phyloP scores from a whole-genome alignment of 2,329 filamentous ascomycete species.

The Byssothecium circinans region DNA sequence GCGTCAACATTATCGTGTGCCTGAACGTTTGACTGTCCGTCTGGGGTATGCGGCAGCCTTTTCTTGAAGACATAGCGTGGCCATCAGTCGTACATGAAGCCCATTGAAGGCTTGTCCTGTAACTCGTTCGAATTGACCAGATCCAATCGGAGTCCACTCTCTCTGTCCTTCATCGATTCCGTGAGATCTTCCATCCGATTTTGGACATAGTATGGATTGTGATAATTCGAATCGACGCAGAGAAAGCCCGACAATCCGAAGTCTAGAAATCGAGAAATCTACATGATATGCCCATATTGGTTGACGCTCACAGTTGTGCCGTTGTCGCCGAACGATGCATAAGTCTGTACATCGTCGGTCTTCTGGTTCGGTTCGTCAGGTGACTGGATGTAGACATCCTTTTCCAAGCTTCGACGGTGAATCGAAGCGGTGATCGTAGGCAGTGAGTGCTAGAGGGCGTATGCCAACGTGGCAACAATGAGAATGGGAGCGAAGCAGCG shows the following conservation, averaged over 20 bases:
- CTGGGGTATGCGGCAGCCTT: not conserved
- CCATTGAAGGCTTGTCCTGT: not conserved
- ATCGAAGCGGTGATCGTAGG: too few species aligned
- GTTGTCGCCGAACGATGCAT: constrained; percentile 6
- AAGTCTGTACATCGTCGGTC: too few species aligned
- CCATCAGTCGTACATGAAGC: constrained; percentile 7
- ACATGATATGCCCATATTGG: constrained; percentile 2
- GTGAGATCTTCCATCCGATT: not conserved
- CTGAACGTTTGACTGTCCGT: too few species aligned
- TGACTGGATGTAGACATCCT: too few species aligned
- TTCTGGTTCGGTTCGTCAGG: too few species aligned
- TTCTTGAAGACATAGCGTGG: not conserved
- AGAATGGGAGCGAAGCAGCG: too few species aligned
- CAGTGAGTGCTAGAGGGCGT: too few species aligned
- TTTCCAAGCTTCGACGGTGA: too few species aligned
- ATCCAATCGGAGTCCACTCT: not conserved
- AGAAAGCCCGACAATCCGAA: constrained; percentile 4
- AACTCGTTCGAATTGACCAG: not conserved
- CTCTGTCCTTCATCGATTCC: not conserved
- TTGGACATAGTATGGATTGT: constrained; percentile 1
- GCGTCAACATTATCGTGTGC: too few species aligned
- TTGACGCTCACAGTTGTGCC: constrained; percentile 7
- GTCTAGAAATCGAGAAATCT: constrained; percentile 8
- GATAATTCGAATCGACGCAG: constrained; percentile 1
- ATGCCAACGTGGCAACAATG: too few species aligned